Evolutionary conservation across 805 yeast species (phyloP).

Genomic region (Pichia cephalocereana): DNA sequence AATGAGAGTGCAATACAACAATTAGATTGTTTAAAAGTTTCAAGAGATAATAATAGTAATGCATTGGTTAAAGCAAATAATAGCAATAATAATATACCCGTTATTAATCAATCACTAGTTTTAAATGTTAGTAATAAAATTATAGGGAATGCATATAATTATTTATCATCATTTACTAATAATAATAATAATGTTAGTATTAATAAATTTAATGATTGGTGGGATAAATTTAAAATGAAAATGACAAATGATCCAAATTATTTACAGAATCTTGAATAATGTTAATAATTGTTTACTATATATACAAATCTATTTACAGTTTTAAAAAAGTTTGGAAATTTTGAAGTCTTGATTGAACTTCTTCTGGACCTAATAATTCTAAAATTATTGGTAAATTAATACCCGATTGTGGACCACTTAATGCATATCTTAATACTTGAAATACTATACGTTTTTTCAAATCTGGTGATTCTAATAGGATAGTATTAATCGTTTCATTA

Average conservation of each 20-base stretch:
- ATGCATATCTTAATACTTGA: constrained; percentile 53
- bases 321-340: constrained; percentile 5
- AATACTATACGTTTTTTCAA: constrained; percentile 37
- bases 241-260: constrained; percentile 76
- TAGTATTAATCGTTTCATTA: constrained; percentile 5
- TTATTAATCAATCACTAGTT: constrained; percentile 17
- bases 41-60: constrained; percentile 10
- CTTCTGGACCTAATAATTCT: constrained; percentile 41
- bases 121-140: constrained; percentile 76
- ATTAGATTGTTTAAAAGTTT: constrained; percentile 28
- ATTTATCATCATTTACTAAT: constrained; percentile 79
- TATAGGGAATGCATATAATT: constrained; percentile 88
- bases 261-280: constrained; percentile 35
- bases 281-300: constrained; percentile 10
- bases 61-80: constrained; percentile 23
- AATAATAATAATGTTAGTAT: constrained; percentile 73
- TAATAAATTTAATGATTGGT: constrained; percentile 86
- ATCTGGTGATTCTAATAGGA: constrained; percentile 5
- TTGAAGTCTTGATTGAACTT: constrained; percentile 22
- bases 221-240: constrained; percentile 79
- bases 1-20: constrained; percentile 53
- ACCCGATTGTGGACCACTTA: constrained; percentile 67
- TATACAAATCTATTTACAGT: not conserved
- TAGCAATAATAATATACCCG: constrained; percentile 15
- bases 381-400: constrained; percentile 51